Evolutionary conservation across 306 rosid genomes (phyloP), one percentile per base, ranked within the genome.

Genomic region (Mimosa bimucronata): DNA sequence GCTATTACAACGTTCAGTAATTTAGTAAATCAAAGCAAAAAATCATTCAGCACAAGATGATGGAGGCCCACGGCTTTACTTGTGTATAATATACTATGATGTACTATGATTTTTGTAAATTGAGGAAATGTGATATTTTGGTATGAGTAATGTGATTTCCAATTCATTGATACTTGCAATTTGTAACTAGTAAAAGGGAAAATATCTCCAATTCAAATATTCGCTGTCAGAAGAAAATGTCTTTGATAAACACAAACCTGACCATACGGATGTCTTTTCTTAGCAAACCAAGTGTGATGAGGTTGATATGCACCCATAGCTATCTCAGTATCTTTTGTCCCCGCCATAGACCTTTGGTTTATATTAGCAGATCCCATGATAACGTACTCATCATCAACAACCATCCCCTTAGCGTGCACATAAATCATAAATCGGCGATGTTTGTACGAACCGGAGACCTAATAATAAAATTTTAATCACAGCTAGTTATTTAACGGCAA

Each of bases 271-370:
- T 90, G 98, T 70, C 66, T 83, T 81, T 81, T 74, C 85, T 75
- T 87, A 11, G 38, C 83, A 31, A 80, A 86, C 99, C 99, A 91
- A 30, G 97, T 83, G 79, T 93, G 75, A 89, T 91, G 90, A 34
- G 98, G 97, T 78, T 93, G 99, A 86, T 93, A 95, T n/a, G 97
- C 82, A 64, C 98, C 99, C 92, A 90, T 91, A 53, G 98, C 99
- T 80, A 95, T 90, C 94, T 95, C 99, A 2, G 99, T 95, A 85
- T 93, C 99, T 83, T 90, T 95, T 23, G 97, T 80, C 69, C 98
- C 99, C 58, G 97, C 99, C 98, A 95, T 73, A 62, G 99, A 95
- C 86, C 99, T 89, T 85, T 95, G 99, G 85, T 95, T 95, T 80
- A 95, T 95, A 76, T 95, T 95, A 73, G 98, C 99, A 82, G 99